Base-by-base conservation (phyloP, 2,329 filamentous ascomycete species). In the Aspergillus awamori region DNA sequence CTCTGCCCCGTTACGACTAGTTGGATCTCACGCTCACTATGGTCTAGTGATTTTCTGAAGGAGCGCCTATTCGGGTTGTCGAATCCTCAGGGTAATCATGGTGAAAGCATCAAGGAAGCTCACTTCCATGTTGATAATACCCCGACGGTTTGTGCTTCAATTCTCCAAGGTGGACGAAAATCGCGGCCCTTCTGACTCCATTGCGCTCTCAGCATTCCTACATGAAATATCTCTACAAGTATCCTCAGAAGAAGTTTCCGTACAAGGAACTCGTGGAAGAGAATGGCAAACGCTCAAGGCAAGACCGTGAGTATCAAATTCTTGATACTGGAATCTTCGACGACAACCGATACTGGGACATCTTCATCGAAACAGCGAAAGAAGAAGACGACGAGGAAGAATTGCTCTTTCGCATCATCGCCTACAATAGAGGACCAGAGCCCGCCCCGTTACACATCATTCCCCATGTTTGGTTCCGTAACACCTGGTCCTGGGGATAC, bases 151-250 rank as follows among this genome's bases (percentile, higher is more conserved):
- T 63, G 77, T 71, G 8, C 26, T 7, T 13, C 17, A 15, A n/a
- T 24, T 20, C 38, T 13, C 28, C 10, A 22, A 33, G 26, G 49
- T 11, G 13, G 39, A 22, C 13, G 15, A 17, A 22, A 22, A 4
- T 36, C 17, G 24, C 8, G 11, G n/a, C 5, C n/a, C 33, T 57
- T 49, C 57, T 68, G 36, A 67, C 53, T 15, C 15, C 15, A 47
- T 28, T 51, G 28, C 33, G 30, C 17, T 60, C 62, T 30, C 75
- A 93, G 91, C 93, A 97, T 79, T 96, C 94, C 28, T 98, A 98
- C 82, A 98, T 98, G 94, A 98, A 98, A 78, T 96, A 89, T 73
- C 88, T 98, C 68, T 98, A 98, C 86, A 98, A 98, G 79, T 96
- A 97, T 71, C 95, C 95, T 0, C 94, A 98, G 79, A 86, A 85